phyloP scores from a whole-genome alignment of 1,139 yeast species.

The Neolecta irregularis region DNA sequence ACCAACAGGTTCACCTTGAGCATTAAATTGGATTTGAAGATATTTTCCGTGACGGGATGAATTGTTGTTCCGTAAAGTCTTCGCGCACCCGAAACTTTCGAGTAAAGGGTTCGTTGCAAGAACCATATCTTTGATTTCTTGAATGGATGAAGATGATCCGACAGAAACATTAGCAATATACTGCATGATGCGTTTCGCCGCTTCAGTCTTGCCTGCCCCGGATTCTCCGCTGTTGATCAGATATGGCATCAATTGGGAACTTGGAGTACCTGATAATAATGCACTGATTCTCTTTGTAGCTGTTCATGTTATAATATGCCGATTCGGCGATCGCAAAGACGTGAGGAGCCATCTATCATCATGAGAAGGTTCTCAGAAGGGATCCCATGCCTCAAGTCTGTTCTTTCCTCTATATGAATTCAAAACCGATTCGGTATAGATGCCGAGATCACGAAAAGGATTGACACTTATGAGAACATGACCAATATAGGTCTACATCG shows the following conservation, averaged over 20 bases:
- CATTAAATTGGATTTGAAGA: constrained; percentile 76
- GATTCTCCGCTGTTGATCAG: constrained; percentile 58
- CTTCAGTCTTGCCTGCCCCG: constrained; percentile 98
- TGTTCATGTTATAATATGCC: constrained; percentile 89
- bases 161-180: constrained; percentile 78
- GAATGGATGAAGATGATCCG: constrained; percentile 43
- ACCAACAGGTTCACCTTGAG: constrained; percentile 73
- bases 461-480: constrained; percentile 68
- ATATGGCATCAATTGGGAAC: neutral
- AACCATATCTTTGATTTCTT: constrained; percentile 90
- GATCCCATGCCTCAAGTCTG: constrained; percentile 49
- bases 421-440: constrained; percentile 66
- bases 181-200: constrained; percentile 97
- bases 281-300: constrained; percentile 90
- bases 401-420: constrained; percentile 77
- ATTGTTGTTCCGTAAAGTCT: constrained; percentile 87
- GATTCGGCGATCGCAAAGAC: constrained; percentile 96
- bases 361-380: constrained; percentile 1
- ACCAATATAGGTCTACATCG: constrained; percentile 19
- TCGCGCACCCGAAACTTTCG: constrained; percentile 97
- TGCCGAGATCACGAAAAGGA: constrained; percentile 92
- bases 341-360: constrained; percentile 63
- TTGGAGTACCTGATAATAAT: constrained; percentile 53
- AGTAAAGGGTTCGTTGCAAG: constrained; percentile 91
- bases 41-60: constrained; percentile 97